Conservation (phyloP, 805 yeast genomes). For the Wickerhamomyces kurtzmanii region DNA sequence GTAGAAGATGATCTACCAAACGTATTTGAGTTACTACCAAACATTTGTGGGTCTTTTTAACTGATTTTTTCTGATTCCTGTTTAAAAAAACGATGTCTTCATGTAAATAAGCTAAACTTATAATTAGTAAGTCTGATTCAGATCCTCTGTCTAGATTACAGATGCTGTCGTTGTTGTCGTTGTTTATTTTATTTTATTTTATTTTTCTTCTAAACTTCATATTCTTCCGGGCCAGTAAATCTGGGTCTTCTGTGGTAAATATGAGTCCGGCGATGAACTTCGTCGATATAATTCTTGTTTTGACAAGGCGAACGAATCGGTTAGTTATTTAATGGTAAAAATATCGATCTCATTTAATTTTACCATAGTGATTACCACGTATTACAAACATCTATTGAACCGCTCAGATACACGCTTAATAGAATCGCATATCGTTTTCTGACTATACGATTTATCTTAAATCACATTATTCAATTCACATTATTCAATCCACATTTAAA, state of each 20-base stretch:
- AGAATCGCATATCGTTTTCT: background rate
- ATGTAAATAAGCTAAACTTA: background rate
- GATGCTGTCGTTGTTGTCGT: conserved; percentile 1
- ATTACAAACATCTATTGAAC: background rate
- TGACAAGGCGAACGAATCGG: too few species aligned
- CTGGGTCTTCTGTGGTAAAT: background rate
- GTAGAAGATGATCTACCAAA: conserved; percentile 6
- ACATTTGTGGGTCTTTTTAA: conserved; percentile 1
- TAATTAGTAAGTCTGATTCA: conserved; percentile 1
- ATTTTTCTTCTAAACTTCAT: conserved; percentile 9
- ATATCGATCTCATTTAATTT: background rate
- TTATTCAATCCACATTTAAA: background rate
- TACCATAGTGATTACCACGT: too few species aligned
- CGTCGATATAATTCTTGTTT: too few species aligned
- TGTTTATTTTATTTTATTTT: background rate
- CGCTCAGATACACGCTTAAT: background rate
- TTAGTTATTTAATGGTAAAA: too few species aligned
- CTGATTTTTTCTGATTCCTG: background rate
- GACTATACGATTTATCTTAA: background rate
- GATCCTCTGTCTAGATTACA: conserved; percentile 3
- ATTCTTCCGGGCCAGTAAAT: conserved; percentile 7
- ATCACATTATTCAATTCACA: conserved; percentile 2
- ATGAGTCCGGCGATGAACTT: conserved; percentile 1
- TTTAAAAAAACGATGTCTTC: background rate
- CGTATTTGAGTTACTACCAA: conserved; percentile 4